These are phyloP conservation scores for Aspergillus ochraceoroseus DNA, from an alignment of 2,329 filamentous ascomycete genomes.

Conservation along the genomic window DNA sequence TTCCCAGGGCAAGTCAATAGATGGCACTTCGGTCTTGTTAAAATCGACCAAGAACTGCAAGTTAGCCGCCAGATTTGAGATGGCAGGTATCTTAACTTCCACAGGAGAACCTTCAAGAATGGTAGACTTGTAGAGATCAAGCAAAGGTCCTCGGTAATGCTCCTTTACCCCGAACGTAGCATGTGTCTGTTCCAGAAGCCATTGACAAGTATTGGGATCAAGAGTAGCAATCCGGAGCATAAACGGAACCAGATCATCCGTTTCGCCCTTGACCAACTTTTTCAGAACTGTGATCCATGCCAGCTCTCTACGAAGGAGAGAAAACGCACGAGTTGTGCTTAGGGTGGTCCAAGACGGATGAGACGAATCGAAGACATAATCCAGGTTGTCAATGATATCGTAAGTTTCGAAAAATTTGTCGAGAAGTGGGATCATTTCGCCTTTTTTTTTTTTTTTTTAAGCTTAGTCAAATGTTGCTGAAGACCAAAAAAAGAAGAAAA, in stretches of 20 bases:
- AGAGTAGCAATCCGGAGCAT: constrained; percentile 26
- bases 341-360: constrained; percentile 26
- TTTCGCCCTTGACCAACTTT: constrained; percentile 20
- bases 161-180: constrained; percentile 22
- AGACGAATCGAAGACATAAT: constrained; percentile 27
- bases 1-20: constrained; percentile 28
- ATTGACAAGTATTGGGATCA: constrained; percentile 34
- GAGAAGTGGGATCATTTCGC: constrained; percentile 19
- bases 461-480: background rate
- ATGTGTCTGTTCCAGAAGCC: constrained; percentile 34
- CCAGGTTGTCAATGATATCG: constrained; percentile 27
- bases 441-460: constrained; percentile 10
- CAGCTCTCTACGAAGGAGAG: constrained; percentile 35
- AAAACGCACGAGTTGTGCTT: constrained; percentile 31
- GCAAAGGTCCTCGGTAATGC: constrained; percentile 22
- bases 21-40: constrained; percentile 14
- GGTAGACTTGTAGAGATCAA: constrained; percentile 31
- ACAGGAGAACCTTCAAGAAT: constrained; percentile 26
- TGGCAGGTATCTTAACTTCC: constrained; percentile 29
- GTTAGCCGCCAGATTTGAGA: constrained; percentile 33
- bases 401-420: constrained; percentile 24
- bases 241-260: constrained; percentile 21
- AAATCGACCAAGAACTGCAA: constrained; percentile 28
- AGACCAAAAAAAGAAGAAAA: too few relatives aligned
- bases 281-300: constrained; percentile 31